A percentile compares a stretch with the other conserved stretches of the same genome.
Conservation (phyloP, 2,329 filamentous ascomycete species). For the Leptographium radiaticola region DNA sequence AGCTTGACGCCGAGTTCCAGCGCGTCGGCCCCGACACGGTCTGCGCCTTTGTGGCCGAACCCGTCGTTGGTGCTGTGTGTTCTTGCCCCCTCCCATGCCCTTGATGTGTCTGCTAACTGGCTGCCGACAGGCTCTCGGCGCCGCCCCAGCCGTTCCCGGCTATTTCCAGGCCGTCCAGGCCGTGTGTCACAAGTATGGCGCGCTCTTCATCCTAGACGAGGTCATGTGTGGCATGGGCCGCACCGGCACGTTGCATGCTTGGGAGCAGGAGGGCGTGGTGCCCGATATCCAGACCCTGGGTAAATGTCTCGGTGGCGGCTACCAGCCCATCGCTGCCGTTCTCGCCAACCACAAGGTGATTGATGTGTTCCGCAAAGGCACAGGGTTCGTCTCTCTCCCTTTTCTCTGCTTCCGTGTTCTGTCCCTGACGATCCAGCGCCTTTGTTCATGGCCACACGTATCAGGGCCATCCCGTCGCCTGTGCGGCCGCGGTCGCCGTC, state of each 20-base stretch:
- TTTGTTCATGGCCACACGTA: conserved; percentile 51
- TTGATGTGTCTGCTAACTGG: background rate
- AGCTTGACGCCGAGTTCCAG: conserved; percentile 56
- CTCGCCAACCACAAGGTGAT: conserved; percentile 37
- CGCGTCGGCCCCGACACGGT: conserved; percentile 51
- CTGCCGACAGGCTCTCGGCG: conserved; percentile 32
- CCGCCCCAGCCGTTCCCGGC: conserved; percentile 33
- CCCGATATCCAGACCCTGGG: conserved; percentile 52
- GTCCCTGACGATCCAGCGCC: conserved; percentile 16
- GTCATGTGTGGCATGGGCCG: conserved; percentile 60
- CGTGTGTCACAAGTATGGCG: conserved; percentile 41
- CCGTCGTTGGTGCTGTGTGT: conserved; percentile 57
- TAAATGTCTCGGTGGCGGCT: conserved; percentile 50
- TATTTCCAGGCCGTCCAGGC: conserved; percentile 40
- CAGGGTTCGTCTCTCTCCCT: conserved; percentile 16
- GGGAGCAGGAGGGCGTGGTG: conserved; percentile 44
- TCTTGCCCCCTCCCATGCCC: background rate
- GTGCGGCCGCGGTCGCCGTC: conserved; percentile 27
- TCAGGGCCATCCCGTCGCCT: conserved; percentile 25
- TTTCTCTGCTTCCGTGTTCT: background rate
- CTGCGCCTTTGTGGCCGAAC: conserved; percentile 61
- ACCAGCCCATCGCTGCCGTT: conserved; percentile 45
- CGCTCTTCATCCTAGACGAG: conserved; percentile 43
- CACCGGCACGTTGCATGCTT: conserved; percentile 48
- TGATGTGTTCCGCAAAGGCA: conserved; percentile 28